Percentiles rank a stretch among this genome's conserved stretches.
These are phyloP conservation scores for Phytophthora citricola DNA, from an alignment of 352 stramenopile species.

Conservation along the genomic window DNA sequence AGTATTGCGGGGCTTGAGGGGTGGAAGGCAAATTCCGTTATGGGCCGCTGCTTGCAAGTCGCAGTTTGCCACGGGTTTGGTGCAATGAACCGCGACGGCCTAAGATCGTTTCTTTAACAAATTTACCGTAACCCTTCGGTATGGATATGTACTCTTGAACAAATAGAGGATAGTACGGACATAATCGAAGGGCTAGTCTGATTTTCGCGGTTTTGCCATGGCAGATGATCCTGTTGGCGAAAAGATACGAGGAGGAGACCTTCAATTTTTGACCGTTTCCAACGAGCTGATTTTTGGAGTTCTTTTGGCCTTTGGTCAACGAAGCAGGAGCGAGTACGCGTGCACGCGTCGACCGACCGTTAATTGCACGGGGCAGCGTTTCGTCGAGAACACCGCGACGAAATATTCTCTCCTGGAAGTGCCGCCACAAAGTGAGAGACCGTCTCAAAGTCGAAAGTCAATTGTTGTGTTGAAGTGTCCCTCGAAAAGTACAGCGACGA, in stretches of 20 bases:
- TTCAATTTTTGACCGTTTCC: constrained; percentile 29
- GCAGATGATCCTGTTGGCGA: constrained; percentile 8
- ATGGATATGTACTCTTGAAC: neutral
- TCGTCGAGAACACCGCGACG: constrained; percentile 7
- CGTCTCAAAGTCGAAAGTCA: constrained; percentile 10
- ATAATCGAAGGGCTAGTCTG: constrained; percentile 9
- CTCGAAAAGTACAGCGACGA: constrained; percentile 11
- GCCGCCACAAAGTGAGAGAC: neutral
- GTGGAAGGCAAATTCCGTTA: constrained; percentile 34
- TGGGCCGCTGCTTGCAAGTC: constrained; percentile 9
- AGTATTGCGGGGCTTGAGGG: constrained; percentile 20
- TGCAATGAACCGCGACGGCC: constrained; percentile 13
- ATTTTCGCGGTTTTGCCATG: constrained; percentile 7
- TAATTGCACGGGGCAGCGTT: constrained; percentile 10
- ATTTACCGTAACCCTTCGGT: constrained; percentile 16
- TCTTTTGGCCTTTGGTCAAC: neutral
- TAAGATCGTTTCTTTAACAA: constrained; percentile 27
- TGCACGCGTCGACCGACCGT: neutral
- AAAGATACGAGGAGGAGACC: constrained; percentile 24
- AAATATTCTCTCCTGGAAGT: constrained; percentile 7
- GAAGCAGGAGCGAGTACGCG: neutral
- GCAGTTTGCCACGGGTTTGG: constrained; percentile 12
- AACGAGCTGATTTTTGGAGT: constrained; percentile 10
- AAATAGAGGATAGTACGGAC: neutral
- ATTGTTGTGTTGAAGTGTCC: constrained; percentile 16